Percentiles rank a stretch among this genome's conserved stretches.
phyloP scores from a whole-genome alignment of 164 flowering plant species.

The Malania oleifera region DNA sequence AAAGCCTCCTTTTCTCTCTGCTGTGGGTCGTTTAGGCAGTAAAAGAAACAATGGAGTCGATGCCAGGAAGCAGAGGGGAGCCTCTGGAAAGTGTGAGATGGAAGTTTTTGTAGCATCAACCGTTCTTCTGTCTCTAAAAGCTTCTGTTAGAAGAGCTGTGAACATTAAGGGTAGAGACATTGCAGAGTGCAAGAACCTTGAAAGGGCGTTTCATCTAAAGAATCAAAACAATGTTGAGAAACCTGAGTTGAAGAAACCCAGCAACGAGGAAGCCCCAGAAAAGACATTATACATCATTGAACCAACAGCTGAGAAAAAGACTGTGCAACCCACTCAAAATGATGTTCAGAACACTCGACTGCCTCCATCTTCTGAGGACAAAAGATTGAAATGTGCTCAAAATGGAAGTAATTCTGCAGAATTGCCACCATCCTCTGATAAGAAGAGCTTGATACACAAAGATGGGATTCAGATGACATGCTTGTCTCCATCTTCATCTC shows the following conservation, averaged over 20 bases:
- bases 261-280: conserved; percentile 23
- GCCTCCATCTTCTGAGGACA: conserved; percentile 9
- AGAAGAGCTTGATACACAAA: neutral
- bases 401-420: neutral
- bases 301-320: conserved; percentile 20
- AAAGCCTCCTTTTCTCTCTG: neutral
- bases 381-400: neutral
- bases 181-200: neutral
- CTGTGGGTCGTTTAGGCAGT: neutral
- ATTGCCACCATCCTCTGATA: conserved; percentile 1
- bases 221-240: conserved; percentile 13
- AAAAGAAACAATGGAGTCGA: neutral
- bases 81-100: neutral
- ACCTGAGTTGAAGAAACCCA: conserved; percentile 11
- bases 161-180: neutral
- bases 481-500: conserved; percentile 1
- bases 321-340: neutral
- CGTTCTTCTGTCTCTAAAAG: neutral
- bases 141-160: conserved; percentile 3
- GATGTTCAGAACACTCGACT: conserved; percentile 3
- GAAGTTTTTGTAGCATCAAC: neutral
- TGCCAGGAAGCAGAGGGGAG: neutral
- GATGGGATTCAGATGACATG: neutral
- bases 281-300: conserved; percentile 38
- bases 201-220: neutral